Percentiles rank a stretch among this genome's conserved stretches.
Conservation (phyloP, 2,329 filamentous ascomycete genomes). For the Juglanconis sp. region DNA sequence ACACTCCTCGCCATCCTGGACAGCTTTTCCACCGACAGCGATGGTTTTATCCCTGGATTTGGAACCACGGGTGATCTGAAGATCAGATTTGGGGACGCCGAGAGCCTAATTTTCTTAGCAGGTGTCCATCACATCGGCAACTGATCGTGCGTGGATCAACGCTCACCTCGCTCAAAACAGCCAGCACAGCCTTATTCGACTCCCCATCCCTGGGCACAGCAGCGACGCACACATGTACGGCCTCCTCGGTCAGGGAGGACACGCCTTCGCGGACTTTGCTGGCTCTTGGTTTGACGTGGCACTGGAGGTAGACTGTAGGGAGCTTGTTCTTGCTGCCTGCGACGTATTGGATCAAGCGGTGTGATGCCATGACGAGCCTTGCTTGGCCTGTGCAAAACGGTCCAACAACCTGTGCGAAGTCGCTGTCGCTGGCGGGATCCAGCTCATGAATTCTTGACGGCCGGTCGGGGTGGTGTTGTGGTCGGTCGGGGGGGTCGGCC, state of each 20-base stretch:
- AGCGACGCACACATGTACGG: slow-evolving; percentile 63
- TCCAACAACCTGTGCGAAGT: background rate
- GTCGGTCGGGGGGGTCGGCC: background rate
- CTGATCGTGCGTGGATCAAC: background rate
- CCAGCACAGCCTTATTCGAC: slow-evolving; percentile 64
- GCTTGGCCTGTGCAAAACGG: background rate
- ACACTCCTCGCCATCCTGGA: slow-evolving; percentile 25
- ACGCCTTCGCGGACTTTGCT: slow-evolving; percentile 62
- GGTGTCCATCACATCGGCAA: background rate
- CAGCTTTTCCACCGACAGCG: slow-evolving; percentile 32
- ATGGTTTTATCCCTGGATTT: slow-evolving; percentile 66
- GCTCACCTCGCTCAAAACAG: slow-evolving; percentile 58
- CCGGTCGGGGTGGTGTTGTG: too few relatives aligned
- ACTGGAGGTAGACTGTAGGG: slow-evolving; percentile 55
- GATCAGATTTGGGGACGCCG: slow-evolving; percentile 58
- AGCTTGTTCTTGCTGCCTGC: slow-evolving; percentile 44
- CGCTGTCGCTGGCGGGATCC: background rate
- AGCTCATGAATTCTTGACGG: background rate
- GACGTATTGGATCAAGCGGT: slow-evolving; percentile 35
- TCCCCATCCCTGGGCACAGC: slow-evolving; percentile 65
- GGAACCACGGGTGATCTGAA: slow-evolving; percentile 59
- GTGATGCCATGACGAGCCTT: slow-evolving; percentile 3
- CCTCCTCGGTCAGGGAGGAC: slow-evolving; percentile 49
- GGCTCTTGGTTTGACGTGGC: slow-evolving; percentile 65
- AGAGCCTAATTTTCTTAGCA: slow-evolving; percentile 41